A percentile compares a stretch with the other conserved stretches of the same genome.
These are phyloP conservation scores for Clavulina sp. DNA, from an alignment of 768 basidiomycete genomes.

Conservation along the genomic window DNA sequence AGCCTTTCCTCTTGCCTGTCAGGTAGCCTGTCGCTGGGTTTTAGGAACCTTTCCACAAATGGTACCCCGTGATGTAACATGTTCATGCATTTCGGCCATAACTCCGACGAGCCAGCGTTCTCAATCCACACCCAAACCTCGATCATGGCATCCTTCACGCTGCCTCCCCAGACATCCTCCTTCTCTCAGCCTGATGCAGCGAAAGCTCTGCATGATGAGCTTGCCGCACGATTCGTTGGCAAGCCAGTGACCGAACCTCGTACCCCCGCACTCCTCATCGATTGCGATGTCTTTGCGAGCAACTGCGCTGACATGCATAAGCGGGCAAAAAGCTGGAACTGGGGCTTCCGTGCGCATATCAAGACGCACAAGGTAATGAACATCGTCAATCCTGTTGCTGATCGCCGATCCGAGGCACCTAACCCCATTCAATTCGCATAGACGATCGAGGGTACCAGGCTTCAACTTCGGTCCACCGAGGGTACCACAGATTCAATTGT, in stretches of 20 bases:
- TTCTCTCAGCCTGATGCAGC: too few relatives aligned
- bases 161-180: too few relatives aligned
- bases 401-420: too few relatives aligned
- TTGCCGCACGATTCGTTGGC: conserved; percentile 44
- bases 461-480: conserved; percentile 43
- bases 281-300: conserved; percentile 47
- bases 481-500: conserved; percentile 44
- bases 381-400: conserved; percentile 6
- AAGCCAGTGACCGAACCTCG: conserved; percentile 37
- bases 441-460: conserved; percentile 57
- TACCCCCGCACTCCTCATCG: conserved; percentile 65
- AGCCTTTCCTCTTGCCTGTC: too few relatives aligned
- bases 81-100: too few relatives aligned
- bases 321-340: conserved; percentile 46
- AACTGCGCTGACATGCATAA: conserved; percentile 63
- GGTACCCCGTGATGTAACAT: too few relatives aligned
- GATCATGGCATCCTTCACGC: too few relatives aligned
- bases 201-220: too few relatives aligned
- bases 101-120: too few relatives aligned
- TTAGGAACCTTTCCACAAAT: too few relatives aligned
- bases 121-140: too few relatives aligned
- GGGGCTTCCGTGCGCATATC: conserved; percentile 62
- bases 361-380: conserved; percentile 60
- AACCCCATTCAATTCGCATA: conserved; percentile 14
- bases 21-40: too few relatives aligned